Base-by-base conservation (phyloP, 176 grass and related monocot species). In the Avena insularis region DNA sequence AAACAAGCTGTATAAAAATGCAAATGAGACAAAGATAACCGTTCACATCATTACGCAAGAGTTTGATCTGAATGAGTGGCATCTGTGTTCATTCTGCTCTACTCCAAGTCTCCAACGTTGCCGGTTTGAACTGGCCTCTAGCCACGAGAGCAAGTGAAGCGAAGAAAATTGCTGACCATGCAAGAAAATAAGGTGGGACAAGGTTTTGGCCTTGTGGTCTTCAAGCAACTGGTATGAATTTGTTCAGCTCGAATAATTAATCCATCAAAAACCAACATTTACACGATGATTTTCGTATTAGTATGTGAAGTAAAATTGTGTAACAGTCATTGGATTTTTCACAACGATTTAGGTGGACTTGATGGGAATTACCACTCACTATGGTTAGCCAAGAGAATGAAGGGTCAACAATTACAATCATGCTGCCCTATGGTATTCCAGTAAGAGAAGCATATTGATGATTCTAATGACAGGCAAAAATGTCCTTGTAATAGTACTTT, bases 221-320 rank as follows among this genome's bases (percentile, higher is more conserved):
- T 93, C 89, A 98, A 98, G 91, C 95, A 98, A 48, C 84, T 98
- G 91, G 95, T 98, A 89, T 88, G 87, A n/a, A 8, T 66, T 51
- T 71, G 38, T 67, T 82, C 15, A 84, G 48, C 73, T 87, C 3
- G 0, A 65, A 51, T 74, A 6, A 61, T 19, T 31, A 46, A 31
- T 72, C 11, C 6, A 63, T 29, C 14, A 48, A 75, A 67, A 61
- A 11, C 8, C 8, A 31, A 6, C 55, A 21, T 46, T 46, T 46
- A 8, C 43, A 46, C 43, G 7, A 46, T 46, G 5, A 46, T 46
- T 46, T 38, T 38, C 36, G 4, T 38, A 3, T 38, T 5, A 5
- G 36, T 25, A 73, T 51, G 56, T 64, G 62, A 60, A 68, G 14
- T 47, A 47, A 81, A 71, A 35, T 6, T 21, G 51, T 81, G 40